Conservation (phyloP, 2,329 filamentous ascomycete species). For the Neofusicoccum laricinum region DNA sequence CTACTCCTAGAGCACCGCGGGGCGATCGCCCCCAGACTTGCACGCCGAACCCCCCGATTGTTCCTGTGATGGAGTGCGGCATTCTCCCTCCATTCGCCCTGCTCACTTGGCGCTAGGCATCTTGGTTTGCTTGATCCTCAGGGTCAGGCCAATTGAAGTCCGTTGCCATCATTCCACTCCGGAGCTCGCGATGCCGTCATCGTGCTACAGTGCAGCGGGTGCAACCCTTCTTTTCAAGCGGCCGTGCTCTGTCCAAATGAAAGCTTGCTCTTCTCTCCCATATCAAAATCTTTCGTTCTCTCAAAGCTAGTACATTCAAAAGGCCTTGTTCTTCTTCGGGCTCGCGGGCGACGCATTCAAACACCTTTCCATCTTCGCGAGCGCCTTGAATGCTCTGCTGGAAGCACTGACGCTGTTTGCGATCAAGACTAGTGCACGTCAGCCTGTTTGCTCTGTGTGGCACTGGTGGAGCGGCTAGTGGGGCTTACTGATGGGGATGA, state of each 20-base stretch:
- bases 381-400: conserved; percentile 32
- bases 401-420: conserved; percentile 32
- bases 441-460: not conserved
- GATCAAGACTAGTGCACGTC: conserved; percentile 26
- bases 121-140: not conserved
- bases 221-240: not conserved
- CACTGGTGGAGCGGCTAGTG: not conserved
- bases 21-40: not conserved
- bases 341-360: conserved; percentile 24
- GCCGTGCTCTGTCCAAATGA: not conserved
- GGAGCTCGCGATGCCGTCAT: not conserved
- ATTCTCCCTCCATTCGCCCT: not conserved
- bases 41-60: not conserved
- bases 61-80: not conserved
- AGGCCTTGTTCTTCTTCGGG: conserved; percentile 28
- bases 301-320: not conserved
- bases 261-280: not conserved
- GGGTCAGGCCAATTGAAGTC: not conserved
- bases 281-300: not conserved
- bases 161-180: not conserved
- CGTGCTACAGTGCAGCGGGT: not conserved
- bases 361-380: conserved; percentile 34
- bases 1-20: not conserved
- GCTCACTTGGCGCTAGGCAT: not conserved
- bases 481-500: conserved; percentile 56